Percentiles rank a stretch among this genome's conserved stretches.
Evolutionary conservation across 164 flowering plant genomes (phyloP).

Genomic region (Umbellularia californica): DNA sequence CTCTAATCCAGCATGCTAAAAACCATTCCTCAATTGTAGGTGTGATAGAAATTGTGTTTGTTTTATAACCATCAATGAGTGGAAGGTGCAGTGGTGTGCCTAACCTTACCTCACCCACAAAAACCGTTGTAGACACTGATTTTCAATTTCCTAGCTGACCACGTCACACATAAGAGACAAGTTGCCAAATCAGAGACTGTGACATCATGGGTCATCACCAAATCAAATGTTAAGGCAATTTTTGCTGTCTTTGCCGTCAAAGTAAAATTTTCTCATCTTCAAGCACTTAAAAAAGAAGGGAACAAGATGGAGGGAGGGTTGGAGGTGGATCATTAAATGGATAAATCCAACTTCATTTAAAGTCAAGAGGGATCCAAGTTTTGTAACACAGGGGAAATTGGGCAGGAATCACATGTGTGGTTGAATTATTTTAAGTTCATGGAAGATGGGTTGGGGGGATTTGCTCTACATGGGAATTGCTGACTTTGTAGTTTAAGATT

Average conservation of each 20-base stretch:
- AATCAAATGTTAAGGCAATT: conserved; percentile 1
- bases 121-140: conserved; percentile 3
- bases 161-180: not conserved
- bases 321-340: not conserved
- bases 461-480: conserved; percentile 12
- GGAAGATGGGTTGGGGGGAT: conserved; percentile 7
- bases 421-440: not conserved
- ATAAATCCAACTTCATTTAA: not conserved
- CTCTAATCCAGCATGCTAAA: too few species aligned
- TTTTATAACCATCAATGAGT: not conserved
- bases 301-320: not conserved
- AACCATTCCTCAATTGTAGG: too few species aligned
- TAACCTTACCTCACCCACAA: conserved; percentile 7
- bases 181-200: not conserved
- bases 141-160: not conserved
- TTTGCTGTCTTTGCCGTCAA: not conserved
- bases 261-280: conserved; percentile 7
- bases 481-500: not conserved
- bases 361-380: not conserved
- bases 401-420: conserved; percentile 2
- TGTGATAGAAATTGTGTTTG: not conserved
- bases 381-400: not conserved
- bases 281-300: conserved; percentile 5
- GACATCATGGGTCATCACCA: conserved; percentile 4
- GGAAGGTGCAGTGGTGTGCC: conserved; percentile 2